Percentiles rank a stretch among this genome's conserved stretches.
Evolutionary conservation across 306 rosid genomes (phyloP).

Genomic region (Elaeagnus macrophylla): DNA sequence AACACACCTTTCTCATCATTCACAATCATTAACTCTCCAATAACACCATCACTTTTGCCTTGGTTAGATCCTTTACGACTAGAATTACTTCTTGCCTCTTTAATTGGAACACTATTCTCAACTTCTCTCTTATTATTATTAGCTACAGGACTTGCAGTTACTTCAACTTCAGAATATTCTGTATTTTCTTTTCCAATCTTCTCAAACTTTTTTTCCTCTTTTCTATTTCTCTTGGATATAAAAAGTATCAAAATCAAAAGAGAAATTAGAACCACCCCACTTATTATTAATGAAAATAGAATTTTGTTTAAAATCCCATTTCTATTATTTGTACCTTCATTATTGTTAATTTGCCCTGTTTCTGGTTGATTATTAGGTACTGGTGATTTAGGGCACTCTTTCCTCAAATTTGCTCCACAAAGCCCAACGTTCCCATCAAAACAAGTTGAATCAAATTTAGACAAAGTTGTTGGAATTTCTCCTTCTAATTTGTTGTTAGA

Average conservation of each 20-base stretch:
- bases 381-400: slow-evolving; percentile 14
- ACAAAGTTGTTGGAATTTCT: slow-evolving; percentile 39
- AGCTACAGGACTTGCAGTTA: slow-evolving; percentile 30
- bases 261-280: slow-evolving; percentile 20
- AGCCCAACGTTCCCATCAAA: slow-evolving; percentile 51
- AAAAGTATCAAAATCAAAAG: slow-evolving; percentile 16
- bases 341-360: too few relatives aligned
- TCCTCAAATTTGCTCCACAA: slow-evolving; percentile 36
- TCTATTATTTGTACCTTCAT: too few relatives aligned
- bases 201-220: slow-evolving; percentile 6
- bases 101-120: neutral
- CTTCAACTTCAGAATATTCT: slow-evolving; percentile 24
- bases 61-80: slow-evolving; percentile 15
- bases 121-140: slow-evolving; percentile 24
- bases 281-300: slow-evolving; percentile 20
- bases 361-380: neutral
- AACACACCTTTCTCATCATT: slow-evolving; percentile 55
- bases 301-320: slow-evolving; percentile 2
- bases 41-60: neutral
- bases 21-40: slow-evolving; percentile 39
- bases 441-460: slow-evolving; percentile 20
- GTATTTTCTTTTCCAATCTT: neutral
- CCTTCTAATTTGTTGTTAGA: slow-evolving; percentile 74
- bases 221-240: slow-evolving; percentile 19
- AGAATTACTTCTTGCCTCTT: slow-evolving; percentile 4